Base-by-base conservation (phyloP, 169 alveolate species). In the Theileria equi region DNA sequence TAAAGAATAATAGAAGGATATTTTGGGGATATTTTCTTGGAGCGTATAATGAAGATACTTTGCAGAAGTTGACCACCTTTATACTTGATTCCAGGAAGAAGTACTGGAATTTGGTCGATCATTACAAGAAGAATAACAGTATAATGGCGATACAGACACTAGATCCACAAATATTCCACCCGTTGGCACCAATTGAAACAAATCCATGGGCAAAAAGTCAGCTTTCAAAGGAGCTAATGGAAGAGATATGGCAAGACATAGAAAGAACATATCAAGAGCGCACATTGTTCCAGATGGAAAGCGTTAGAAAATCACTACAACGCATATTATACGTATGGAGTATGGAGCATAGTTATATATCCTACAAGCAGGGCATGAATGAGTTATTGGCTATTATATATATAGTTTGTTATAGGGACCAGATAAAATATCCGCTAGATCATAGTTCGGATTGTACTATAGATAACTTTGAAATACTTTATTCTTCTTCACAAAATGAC, bases 321-420 rank as follows among this genome's bases (percentile, higher is more conserved):
- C 80, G 69, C 38, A 67, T 84, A 16, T 54, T 84, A n/a, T 84
- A 66, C 59, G 66, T 81, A 2, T 84, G 89, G 91, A 81, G 88
- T 28, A 77, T 66, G 38, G 88, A 84, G 59, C 83, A 84, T 53
- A 70, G 61, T 16, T 74, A 80, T 17, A 76, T 84, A 16, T 73
- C 88, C 8, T 84, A 84, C 58, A 74, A 69, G 35, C 91, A 84
- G 79, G 91, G 91, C 3, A 80, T 84, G 89, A 84, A 84, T 35
- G 91, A 84, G 64, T 21, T 84, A 16, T 34, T 80, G 23, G 91
- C 89, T 10, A 79, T 84, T n/a, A 59, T 80, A n/a, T 84, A 76
- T 32, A 72, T 84, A 16, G 72, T 70, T 3, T 80, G 88, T 47
- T 84, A 55, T 36, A 43, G 81, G 1, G 77, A 77, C 53, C 80